Evolutionary conservation across 768 basidiomycete species (phyloP).

Genomic region (Lactifluus pinguis): DNA sequence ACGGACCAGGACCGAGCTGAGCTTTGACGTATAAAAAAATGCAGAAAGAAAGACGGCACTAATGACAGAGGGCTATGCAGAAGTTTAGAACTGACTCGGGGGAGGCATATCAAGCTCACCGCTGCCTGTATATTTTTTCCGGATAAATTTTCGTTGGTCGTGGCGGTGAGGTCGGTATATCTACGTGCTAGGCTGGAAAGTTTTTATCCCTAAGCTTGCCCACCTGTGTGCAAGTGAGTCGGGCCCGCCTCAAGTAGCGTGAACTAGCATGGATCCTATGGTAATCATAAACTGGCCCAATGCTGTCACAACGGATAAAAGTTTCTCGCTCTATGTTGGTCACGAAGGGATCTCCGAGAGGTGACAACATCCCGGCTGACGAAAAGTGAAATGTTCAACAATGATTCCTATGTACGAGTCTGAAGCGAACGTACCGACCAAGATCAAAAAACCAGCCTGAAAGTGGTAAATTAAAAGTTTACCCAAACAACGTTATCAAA

Average conservation of each 20-base stretch:
- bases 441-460: constrained; percentile 56
- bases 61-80: constrained; percentile 45
- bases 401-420: background rate
- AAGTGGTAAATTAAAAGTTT: background rate
- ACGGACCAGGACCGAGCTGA: constrained; percentile 54
- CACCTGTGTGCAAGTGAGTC: constrained; percentile 37
- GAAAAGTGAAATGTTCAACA: background rate
- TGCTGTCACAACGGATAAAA: constrained; percentile 37
- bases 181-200: constrained; percentile 49
- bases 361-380: constrained; percentile 53
- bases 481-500: constrained; percentile 16
- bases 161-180: constrained; percentile 32
- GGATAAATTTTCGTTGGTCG: constrained; percentile 32
- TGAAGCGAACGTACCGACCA: constrained; percentile 38
- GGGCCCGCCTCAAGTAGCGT: too few relatives aligned
- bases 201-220: constrained; percentile 55
- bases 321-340: constrained; percentile 55
- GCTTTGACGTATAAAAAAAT: constrained; percentile 53
- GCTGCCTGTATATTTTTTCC: constrained; percentile 50
- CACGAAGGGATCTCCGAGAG: constrained; percentile 64
- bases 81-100: constrained; percentile 22
- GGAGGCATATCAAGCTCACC: constrained; percentile 23
- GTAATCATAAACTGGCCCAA: constrained; percentile 44
- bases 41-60: constrained; percentile 50
- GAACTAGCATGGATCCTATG: background rate